Base-by-base conservation (phyloP, 2,329 filamentous ascomycete species). In the Gyromitra esculenta region DNA sequence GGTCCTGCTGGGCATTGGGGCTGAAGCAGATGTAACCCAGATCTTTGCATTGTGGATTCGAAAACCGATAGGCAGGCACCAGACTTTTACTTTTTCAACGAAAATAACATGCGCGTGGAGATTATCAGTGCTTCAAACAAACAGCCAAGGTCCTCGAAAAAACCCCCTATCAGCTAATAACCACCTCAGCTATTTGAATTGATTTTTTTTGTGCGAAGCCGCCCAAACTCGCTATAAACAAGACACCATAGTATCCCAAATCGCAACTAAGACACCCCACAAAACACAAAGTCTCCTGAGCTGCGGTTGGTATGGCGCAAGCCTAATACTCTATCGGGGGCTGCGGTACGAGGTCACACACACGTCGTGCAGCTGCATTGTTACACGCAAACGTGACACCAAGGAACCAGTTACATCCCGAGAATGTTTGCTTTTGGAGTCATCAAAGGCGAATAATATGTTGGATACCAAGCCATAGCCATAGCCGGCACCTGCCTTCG, bases 31-130 rank as follows among this genome's bases (percentile, higher is more conserved):
- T 54, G 21, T 37, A 37, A 35, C 41, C 39, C 18, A 35, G 11
- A 66, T 50, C 21, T 31, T 35, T 9, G 9, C 25, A 56, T 52
- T 21, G 9, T 35, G 21, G 8, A 35, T 9, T 35, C 18, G 25
- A 31, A 31, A 31, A 31, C 25, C 25, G 25, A 31, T 31, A 31
- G 25, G 25, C 25, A 31, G 25, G 25, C 25, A 31, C 25, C 25
- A 31, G 25, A 4, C 31, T 57, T 43, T 59, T 59, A 35, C 54
- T 68, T 68, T 68, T 68, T 37, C 9, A 21, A 25, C 50, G n/a
- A 54, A 31, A 54, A 54, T 31, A 31, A 54, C 25, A 54, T 11
- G 8, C 21, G 7, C 25, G 21, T 21, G 18, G 50, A 13, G 45
- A 31, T 18, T 21, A 54, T 18, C n/a, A 25, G n/a, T 18, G 25